Percentiles rank a stretch among this genome's conserved stretches.
These are phyloP conservation scores for Sporothrix globosa DNA, from an alignment of 2,329 filamentous ascomycete genomes.

Conservation along the genomic window DNA sequence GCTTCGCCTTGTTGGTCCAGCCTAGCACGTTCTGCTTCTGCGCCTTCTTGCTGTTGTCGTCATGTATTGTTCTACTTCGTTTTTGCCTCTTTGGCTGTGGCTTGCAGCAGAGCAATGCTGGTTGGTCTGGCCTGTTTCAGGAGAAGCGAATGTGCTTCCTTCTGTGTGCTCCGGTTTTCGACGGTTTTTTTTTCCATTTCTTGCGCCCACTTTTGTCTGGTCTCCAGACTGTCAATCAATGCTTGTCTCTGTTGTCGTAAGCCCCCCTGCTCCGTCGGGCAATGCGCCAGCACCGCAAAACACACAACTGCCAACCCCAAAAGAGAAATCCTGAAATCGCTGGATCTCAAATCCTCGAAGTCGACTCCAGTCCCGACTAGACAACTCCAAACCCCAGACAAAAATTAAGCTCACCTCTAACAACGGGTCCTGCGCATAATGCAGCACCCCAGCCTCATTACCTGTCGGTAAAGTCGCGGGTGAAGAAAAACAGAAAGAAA, in stretches of 20 bases:
- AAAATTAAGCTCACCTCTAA: slow-evolving; percentile 27
- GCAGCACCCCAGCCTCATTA: slow-evolving; percentile 19
- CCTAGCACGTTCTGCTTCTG: neutral
- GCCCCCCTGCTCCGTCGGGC: slow-evolving; percentile 14
- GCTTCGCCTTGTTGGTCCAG: neutral
- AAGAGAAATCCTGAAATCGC: slow-evolving; percentile 7
- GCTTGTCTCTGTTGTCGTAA: slow-evolving; percentile 4
- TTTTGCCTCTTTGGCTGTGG: slow-evolving; percentile 18
- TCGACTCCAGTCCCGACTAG: slow-evolving; percentile 16
- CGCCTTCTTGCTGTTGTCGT: neutral
- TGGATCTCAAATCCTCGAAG: slow-evolving; percentile 17
- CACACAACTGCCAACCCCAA: neutral
- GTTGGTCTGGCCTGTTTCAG: slow-evolving; percentile 17
- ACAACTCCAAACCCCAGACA: slow-evolving; percentile 13
- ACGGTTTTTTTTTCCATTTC: neutral
- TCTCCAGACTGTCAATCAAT: slow-evolving; percentile 25
- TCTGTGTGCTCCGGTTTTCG: slow-evolving; percentile 1
- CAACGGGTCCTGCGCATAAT: slow-evolving; percentile 24
- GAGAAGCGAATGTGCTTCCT: neutral
- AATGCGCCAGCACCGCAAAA: slow-evolving; percentile 5
- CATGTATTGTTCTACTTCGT: slow-evolving; percentile 1
- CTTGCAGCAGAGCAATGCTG: slow-evolving; percentile 9
- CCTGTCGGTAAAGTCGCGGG: slow-evolving; percentile 16
- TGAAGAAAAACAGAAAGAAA: slow-evolving; percentile 8
- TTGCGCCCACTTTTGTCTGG: slow-evolving; percentile 15